These are phyloP conservation scores for Fusarium pseudonygamai DNA, from an alignment of 2,329 filamentous ascomycete genomes.

Conservation along the genomic window DNA sequence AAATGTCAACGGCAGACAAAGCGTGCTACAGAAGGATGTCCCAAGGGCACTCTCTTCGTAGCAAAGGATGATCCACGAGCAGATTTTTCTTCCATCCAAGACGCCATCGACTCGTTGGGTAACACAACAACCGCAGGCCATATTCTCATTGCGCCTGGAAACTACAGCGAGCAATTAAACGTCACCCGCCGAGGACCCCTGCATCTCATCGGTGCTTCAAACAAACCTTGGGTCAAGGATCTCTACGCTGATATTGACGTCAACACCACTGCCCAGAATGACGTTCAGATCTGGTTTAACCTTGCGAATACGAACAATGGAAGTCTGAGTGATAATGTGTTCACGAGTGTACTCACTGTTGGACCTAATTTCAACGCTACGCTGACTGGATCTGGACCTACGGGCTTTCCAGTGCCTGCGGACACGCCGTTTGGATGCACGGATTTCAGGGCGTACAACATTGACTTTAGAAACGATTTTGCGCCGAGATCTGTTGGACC, in stretches of 20 bases:
- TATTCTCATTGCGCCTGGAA: constrained; percentile 69
- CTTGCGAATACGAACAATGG: constrained; percentile 58
- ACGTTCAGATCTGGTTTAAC: constrained; percentile 67
- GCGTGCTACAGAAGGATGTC: constrained; percentile 48
- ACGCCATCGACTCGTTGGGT: constrained; percentile 52
- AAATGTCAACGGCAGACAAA: constrained; percentile 30
- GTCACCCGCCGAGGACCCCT: constrained; percentile 69
- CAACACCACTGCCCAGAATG: constrained; percentile 53
- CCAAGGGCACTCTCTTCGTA: constrained; percentile 54
- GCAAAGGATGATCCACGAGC: constrained; percentile 48
- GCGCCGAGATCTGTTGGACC: constrained; percentile 62
- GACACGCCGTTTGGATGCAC: constrained; percentile 70
- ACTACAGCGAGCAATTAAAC: constrained; percentile 72
- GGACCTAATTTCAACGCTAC: constrained; percentile 71
- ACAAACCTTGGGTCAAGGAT: constrained; percentile 48
- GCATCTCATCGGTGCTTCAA: constrained; percentile 67
- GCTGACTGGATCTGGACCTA: constrained; percentile 69
- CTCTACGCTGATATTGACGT: constrained; percentile 54
- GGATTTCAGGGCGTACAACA: constrained; percentile 73
- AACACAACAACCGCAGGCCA: constrained; percentile 39
- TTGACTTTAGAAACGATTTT: constrained; percentile 71
- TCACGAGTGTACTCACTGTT: constrained; percentile 68
- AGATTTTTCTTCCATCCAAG: constrained; percentile 51
- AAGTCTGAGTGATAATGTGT: constrained; percentile 66
- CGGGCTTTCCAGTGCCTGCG: constrained; percentile 67